Evolutionary conservation across 495 filamentous ascomycete species (phyloP).

Genomic region (Aspergillus olivimuriae): DNA sequence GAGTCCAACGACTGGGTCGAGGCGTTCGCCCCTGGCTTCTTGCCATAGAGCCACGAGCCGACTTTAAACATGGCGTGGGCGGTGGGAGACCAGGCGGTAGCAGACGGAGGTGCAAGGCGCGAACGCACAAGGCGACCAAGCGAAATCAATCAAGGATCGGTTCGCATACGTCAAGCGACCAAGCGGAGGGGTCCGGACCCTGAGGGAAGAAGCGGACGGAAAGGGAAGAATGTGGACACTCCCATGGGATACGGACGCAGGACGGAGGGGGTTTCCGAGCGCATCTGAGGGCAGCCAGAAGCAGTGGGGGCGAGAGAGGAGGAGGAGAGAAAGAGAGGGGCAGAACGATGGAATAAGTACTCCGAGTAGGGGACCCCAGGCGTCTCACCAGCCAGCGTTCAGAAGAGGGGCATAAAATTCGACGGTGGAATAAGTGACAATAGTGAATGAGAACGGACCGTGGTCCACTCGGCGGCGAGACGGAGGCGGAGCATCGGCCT

Average conservation of each 20-base stretch:
- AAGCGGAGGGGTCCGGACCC: slow-evolving; percentile 15
- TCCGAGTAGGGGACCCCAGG: background rate
- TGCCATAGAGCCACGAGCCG: slow-evolving; percentile 52
- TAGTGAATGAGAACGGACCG: background rate
- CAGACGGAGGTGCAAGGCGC: background rate
- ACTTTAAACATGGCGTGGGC: slow-evolving; percentile 33
- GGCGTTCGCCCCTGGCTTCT: slow-evolving; percentile 39
- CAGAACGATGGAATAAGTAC: slow-evolving; percentile 4
- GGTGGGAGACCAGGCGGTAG: background rate
- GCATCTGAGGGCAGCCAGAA: slow-evolving; percentile 12
- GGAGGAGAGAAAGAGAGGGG: slow-evolving; percentile 7
- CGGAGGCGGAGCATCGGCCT: slow-evolving; percentile 15
- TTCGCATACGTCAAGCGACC: slow-evolving; percentile 9
- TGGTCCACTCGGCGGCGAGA: slow-evolving; percentile 13
- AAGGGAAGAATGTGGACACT: slow-evolving; percentile 27
- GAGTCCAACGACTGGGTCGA: slow-evolving; percentile 55
- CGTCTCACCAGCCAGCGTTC: slow-evolving; percentile 1
- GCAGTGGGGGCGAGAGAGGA: slow-evolving; percentile 4
- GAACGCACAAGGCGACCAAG: background rate
- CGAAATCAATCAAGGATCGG: slow-evolving; percentile 2
- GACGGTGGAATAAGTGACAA: slow-evolving; percentile 34
- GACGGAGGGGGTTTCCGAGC: slow-evolving; percentile 16
- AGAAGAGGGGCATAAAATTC: slow-evolving; percentile 1
- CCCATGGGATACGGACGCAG: slow-evolving; percentile 16
- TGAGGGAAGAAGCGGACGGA: slow-evolving; percentile 18